Percentiles rank a stretch among this genome's conserved stretches.
These are phyloP conservation scores for Penicillium pancosmium DNA, from an alignment of 495 filamentous ascomycete species.

Conservation along the genomic window DNA sequence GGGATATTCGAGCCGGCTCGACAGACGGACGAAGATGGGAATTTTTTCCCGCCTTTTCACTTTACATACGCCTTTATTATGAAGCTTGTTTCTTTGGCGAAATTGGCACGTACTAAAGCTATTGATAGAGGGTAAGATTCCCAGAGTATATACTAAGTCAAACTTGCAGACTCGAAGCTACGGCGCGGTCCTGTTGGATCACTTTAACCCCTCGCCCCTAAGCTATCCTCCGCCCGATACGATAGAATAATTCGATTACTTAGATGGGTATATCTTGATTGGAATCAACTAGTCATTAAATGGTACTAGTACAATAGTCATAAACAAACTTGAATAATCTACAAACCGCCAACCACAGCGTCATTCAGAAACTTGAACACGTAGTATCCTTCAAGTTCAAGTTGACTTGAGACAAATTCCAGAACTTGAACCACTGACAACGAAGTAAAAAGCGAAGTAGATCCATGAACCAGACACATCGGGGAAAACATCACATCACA, in stretches of 20 bases:
- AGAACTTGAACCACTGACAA: too few relatives aligned
- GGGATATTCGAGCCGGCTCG: slow-evolving; percentile 12
- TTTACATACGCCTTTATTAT: slow-evolving; percentile 21
- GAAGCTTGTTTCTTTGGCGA: slow-evolving; percentile 17
- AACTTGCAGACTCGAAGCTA: neutral
- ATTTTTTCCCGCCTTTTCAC: slow-evolving; percentile 26
- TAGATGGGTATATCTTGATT: too few relatives aligned
- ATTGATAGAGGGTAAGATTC: neutral
- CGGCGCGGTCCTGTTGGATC: neutral
- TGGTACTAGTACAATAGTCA: neutral
- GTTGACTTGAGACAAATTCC: too few relatives aligned
- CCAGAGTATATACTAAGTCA: slow-evolving; percentile 9
- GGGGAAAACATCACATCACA: too few relatives aligned
- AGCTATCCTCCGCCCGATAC: neutral
- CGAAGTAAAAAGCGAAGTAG: neutral
- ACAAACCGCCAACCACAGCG: too few relatives aligned
- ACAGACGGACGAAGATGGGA: slow-evolving; percentile 5
- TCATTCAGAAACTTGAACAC: too few relatives aligned
- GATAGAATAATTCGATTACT: neutral
- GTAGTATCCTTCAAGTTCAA: too few relatives aligned
- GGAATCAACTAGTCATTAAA: neutral
- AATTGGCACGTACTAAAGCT: slow-evolving; percentile 6
- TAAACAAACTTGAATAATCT: neutral
- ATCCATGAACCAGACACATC: slow-evolving; percentile 1
- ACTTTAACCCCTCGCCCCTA: too few relatives aligned